phyloP scores from a whole-genome alignment of 1,284 basidiomycete genomes.

The Puccinia triticina region DNA sequence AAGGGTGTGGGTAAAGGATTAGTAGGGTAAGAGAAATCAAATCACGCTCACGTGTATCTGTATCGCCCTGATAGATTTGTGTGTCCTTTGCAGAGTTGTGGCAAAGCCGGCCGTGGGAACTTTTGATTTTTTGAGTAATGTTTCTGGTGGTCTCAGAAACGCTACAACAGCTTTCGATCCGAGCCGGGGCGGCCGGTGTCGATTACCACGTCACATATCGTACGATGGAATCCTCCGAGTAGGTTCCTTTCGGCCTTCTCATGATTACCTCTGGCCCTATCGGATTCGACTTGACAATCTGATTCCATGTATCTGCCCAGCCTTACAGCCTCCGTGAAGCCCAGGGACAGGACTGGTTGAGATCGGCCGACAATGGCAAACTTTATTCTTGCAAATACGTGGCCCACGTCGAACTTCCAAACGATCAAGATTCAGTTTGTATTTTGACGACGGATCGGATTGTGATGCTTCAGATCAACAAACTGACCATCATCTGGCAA shows the following conservation, averaged over 20 bases:
- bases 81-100: conserved; percentile 68
- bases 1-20: conserved; percentile 96
- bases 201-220: conserved; percentile 84
- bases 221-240: conserved; percentile 82
- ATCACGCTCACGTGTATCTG: conserved; percentile 54
- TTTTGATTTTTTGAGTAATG: conserved; percentile 92
- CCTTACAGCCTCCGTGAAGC: conserved; percentile 87
- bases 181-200: conserved; percentile 82
- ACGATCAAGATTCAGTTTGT: conserved; percentile 75
- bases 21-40: conserved; percentile 71
- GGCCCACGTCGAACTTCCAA: conserved; percentile 82
- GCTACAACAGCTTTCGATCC: conserved; percentile 98
- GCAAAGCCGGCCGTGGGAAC: conserved; percentile 97
- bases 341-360: conserved; percentile 93
- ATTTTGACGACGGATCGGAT: conserved; percentile 78
- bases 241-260: conserved; percentile 58
- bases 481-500: conserved; percentile 87
- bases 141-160: conserved; percentile 81
- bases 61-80: not conserved
- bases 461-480: conserved; percentile 82
- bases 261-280: not conserved
- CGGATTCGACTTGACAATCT: not conserved
- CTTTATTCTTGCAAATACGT: conserved; percentile 85
- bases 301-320: conserved; percentile 61
- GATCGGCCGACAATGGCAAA: conserved; percentile 81